Evolutionary conservation across 257 asterid genomes (phyloP).

Genomic region (Catharanthus roseus): DNA sequence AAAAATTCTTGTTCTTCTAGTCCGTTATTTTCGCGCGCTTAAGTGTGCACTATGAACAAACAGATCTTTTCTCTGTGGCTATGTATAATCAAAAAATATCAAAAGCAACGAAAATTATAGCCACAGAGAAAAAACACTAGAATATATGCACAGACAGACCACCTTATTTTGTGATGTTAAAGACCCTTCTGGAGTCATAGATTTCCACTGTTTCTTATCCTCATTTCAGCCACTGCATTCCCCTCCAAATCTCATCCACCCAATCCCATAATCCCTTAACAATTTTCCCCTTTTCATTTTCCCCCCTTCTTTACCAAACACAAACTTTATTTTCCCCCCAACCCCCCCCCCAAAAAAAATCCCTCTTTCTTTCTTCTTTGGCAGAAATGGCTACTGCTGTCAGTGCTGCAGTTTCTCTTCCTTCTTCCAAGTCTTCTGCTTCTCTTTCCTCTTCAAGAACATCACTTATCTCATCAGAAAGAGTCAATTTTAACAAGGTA

Average conservation of each 20-base stretch:
- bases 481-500: slow-evolving; percentile 71
- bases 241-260: slow-evolving; percentile 24
- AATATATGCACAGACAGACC: slow-evolving; percentile 3
- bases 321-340: neutral
- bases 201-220: slow-evolving; percentile 23
- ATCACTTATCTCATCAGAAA: slow-evolving; percentile 52
- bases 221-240: slow-evolving; percentile 27
- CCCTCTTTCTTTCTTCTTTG: slow-evolving; percentile 8
- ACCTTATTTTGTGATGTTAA: neutral
- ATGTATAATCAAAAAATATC: neutral
- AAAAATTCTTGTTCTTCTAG: neutral
- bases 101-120: neutral
- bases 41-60: neutral
- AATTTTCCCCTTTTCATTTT: neutral
- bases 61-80: neutral
- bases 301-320: neutral
- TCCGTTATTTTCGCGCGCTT: neutral
- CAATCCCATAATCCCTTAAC: slow-evolving; percentile 18
- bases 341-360: slow-evolving; percentile 8
- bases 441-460: slow-evolving; percentile 51
- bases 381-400: slow-evolving; percentile 83
- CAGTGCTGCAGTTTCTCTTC: slow-evolving; percentile 87
- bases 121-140: slow-evolving; percentile 15
- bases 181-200: slow-evolving; percentile 7
- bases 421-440: slow-evolving; percentile 67